A percentile compares a stretch with the other conserved stretches of the same genome.
phyloP scores from a whole-genome alignment of 768 basidiomycete species.

The Boletus pseudopeckii region DNA sequence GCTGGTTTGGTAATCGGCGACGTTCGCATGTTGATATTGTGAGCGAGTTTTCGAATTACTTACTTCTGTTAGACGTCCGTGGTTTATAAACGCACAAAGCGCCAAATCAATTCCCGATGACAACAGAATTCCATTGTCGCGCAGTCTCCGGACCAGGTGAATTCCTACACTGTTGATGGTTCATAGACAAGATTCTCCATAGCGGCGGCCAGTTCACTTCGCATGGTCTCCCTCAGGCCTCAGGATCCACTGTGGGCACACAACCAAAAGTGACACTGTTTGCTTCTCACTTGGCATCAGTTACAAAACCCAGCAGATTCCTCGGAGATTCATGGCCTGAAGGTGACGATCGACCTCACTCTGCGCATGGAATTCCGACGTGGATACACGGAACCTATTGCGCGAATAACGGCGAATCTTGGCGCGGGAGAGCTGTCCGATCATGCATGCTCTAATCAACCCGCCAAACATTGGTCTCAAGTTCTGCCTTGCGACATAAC shows the following conservation, averaged over 20 bases:
- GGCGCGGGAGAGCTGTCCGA: not conserved
- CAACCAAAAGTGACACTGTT: not conserved
- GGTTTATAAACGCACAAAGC: not conserved
- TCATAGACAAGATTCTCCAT: not conserved
- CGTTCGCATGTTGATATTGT: constrained; percentile 14
- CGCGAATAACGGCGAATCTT: not conserved
- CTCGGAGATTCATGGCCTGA: not conserved
- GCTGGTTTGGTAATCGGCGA: not conserved
- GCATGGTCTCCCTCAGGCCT: not conserved
- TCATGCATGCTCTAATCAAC: not conserved
- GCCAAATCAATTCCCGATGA: not conserved
- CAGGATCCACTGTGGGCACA: not conserved
- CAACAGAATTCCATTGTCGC: constrained; percentile 1
- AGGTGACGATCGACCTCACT: not conserved
- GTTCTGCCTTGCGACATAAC: not conserved
- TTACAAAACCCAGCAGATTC: not conserved
- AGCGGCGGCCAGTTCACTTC: not conserved
- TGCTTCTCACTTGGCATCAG: not conserved
- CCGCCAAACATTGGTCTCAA: not conserved
- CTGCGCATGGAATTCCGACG: not conserved
- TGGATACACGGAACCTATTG: not conserved
- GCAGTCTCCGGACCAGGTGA: not conserved
- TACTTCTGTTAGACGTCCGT: not conserved
- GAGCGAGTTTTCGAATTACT: not conserved
- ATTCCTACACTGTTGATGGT: not conserved